Conservation (phyloP, 768 basidiomycete species). For the Saitozyma podzolica region DNA sequence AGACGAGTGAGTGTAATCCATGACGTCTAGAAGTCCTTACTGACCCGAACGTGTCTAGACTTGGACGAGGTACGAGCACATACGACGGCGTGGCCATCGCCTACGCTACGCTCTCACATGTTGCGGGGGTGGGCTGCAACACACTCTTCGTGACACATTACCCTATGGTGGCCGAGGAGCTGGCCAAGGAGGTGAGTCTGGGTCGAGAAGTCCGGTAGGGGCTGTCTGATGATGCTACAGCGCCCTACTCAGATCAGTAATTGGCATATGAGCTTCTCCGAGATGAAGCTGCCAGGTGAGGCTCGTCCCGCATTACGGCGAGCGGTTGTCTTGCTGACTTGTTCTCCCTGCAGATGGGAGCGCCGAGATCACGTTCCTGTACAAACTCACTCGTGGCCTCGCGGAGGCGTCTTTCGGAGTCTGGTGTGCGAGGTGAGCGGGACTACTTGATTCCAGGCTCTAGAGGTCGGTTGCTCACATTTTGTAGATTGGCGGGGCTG, state of each 20-base stretch:
- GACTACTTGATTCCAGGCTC: background rate
- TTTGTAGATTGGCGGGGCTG: constrained; percentile 69
- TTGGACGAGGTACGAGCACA: constrained; percentile 60
- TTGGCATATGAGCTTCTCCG: constrained; percentile 81
- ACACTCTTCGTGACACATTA: constrained; percentile 92
- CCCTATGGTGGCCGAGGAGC: constrained; percentile 66
- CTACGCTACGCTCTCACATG: constrained; percentile 43
- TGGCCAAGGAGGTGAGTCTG: constrained; percentile 36
- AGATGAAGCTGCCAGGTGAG: constrained; percentile 61
- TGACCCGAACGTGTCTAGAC: constrained; percentile 18
- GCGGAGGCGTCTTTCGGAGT: constrained; percentile 84
- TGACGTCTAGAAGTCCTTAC: background rate
- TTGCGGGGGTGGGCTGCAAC: constrained; percentile 43
- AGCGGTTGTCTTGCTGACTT: constrained; percentile 6
- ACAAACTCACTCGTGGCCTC: constrained; percentile 69
- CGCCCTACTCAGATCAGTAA: constrained; percentile 58
- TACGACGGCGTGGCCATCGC: constrained; percentile 69
- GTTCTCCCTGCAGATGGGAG: constrained; percentile 59
- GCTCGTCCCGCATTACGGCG: background rate
- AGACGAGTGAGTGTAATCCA: constrained; percentile 58
- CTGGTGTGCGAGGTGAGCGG: constrained; percentile 67
- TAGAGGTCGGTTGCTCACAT: background rate
- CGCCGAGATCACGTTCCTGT: constrained; percentile 83
- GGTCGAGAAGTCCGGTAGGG: constrained; percentile 8
- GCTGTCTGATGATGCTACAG: constrained; percentile 9